Base-by-base conservation (phyloP, 371 early-diverging fungal genomes). In the Phascolomyces articulosus region DNA sequence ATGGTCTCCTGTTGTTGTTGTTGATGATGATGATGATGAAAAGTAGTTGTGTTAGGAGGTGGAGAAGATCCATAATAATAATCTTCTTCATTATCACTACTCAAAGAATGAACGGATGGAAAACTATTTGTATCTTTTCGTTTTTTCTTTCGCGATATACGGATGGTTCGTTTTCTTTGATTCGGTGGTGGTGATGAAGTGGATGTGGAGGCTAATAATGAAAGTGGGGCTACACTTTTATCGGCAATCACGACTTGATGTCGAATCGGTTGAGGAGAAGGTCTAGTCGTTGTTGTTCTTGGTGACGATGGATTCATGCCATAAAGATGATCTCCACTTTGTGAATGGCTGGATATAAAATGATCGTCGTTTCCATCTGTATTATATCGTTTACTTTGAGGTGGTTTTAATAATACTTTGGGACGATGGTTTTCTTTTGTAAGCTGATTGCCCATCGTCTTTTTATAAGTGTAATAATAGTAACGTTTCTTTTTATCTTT, bases 221-320 rank as follows among this genome's bases (percentile, higher is more conserved):
- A 60, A 21, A 70, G 38, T 1, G 67, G 64, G 20, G 40, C 24
- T 40, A 60, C 47, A 15, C 55, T 65, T 40, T 62, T 67, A 27
- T 73, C 65, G 20, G 67, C 48, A 28, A 67, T 41, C 24, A 70
- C 67, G 18, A 70, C 65, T 59, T 62, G 67, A 38, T 73, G 73
- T 26, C 73, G 62, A 41, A 73, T 63, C 24, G 73, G 73, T 21
- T 44, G 67, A 44, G 60, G 60, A 11, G 11, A 11, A 0, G 34
- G 34, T 34, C 44, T 57, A 58, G 28, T 23, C 47, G 20, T n/a
- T 20, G 58, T 23, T 64, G 28, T 27, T 21, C 7, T 29, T 49
- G 24, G 6, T 24, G 49, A 10, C 49, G 18, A n/a, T n/a, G 49
- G 21, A 55, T 28, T 24, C 26, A 55, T 8, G 16, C 26, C 8